Evolutionary conservation across 1,139 yeast species (phyloP), one percentile per base, ranked within the genome.

Genomic region (Arxiozyma bovina): DNA sequence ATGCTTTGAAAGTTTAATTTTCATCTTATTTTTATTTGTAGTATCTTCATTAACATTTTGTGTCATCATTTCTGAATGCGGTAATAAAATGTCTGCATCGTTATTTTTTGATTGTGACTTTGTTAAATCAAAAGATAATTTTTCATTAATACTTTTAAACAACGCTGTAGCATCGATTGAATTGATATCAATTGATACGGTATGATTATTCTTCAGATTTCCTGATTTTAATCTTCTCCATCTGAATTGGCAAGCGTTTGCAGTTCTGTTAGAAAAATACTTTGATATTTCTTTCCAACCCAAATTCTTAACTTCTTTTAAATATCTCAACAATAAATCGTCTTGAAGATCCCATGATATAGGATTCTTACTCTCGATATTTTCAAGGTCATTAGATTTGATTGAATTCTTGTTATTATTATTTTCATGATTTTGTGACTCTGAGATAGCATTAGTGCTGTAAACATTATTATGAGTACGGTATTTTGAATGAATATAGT

Each of bases 221-320:
- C 87, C 87, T 17, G 82, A 77, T 68, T 81, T 80, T 55, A 83
- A 73, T 57, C 91, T 70, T 68, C 91, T 77, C 91, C 91, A 85
- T 63, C 91, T 76, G 63, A 85, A 85, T 69, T 85, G 91, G 61
- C 90, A 85, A 4, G 90, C 90, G 64, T 85, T 85, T 45, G 89
- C 87, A 1, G 90, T 85, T 68, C 91, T 73, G 67, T 81, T 81
- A 54, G 74, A 74, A 68, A 84, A 85, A 63, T 83, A 80, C 53
- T 80, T 75, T 18, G 89, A 83, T 53, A 85, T 84, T 60, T 84
- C 89, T 68, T 84, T 83, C 91, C 91, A 84, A 1, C 90, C 90
- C 54, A 84, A 72, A 64, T 82, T 83, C 65, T 81, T 85, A 55
- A 78, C 79, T 67, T 85, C 91, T 65, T 85, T 84, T 63, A 85